Evolutionary conservation across 129 eudicot genomes (phyloP), one percentile per base, ranked within the genome.

Genomic region (Flaveria brownii): DNA sequence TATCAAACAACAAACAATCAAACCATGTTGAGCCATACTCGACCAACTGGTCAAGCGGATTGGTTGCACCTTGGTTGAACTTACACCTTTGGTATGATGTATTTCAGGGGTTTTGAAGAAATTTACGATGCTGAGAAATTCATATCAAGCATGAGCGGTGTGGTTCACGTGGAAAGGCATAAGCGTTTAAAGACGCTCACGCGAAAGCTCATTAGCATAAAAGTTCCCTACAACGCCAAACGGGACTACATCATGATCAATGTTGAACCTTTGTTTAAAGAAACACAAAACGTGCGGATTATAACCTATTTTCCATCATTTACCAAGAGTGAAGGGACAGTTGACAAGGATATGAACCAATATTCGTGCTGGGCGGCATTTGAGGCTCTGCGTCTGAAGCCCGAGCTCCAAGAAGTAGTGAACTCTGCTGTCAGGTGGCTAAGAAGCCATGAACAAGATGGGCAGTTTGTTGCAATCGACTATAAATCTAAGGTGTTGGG

Each of bases 391-490:
- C 82, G 73, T 46, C 70, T 89, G 45, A 82, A 89, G 33, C 82
- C 87, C 1, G 80, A 73, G 7, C 16, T 91, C 41, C 86, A 81
- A 42, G 79, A 86, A 73, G 72, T 78, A 22, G 74, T 85, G 57
- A 83, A 87, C 61, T 85, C 85, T 2, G 77, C 87, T 82, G 85
- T 78, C 2, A 67, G 25, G 72, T 75, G 77, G 22, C 72, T 91
- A n/a, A 71, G 72, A 66, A 84, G 87, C 49, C 67, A 22, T 14
- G 84, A 75, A 23, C 77, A 75, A 13, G 45, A 71, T 4, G 85
- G 90, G 0, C 84, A 71, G 20, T 91, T 89, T 13, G 33, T 85
- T 30, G 96, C 96, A 2, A 80, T 88, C 4, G 96, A 92, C 75
- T 77, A 82, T 36, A 82, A 80, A 74, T 73, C 73, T 7, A 90